Percentiles rank a stretch among this genome's conserved stretches.
Conservation (phyloP, 768 basidiomycete species). For the Scleroderma bovista region DNA sequence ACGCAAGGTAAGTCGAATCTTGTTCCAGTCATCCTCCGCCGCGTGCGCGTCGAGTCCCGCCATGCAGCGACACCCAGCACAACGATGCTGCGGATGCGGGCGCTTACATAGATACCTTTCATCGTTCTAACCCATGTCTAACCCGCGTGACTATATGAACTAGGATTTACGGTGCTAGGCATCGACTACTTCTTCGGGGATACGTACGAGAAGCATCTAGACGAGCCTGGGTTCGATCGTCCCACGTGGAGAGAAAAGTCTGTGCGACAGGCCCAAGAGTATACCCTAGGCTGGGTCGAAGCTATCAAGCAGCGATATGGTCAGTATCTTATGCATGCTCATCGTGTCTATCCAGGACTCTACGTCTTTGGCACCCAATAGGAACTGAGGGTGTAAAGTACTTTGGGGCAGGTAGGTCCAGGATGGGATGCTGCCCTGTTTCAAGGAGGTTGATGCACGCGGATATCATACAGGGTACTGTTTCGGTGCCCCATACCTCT, state of each 20-base stretch:
- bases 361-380: background rate
- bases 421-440: no score
- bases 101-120: no score
- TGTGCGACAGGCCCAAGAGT: conserved; percentile 31
- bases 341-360: background rate
- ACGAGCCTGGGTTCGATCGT: conserved; percentile 34
- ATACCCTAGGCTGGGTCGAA: conserved; percentile 47
- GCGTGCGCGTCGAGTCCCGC: background rate
- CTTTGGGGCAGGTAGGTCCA: conserved; percentile 41
- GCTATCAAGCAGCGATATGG: conserved; percentile 47
- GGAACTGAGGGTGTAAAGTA: conserved; percentile 32
- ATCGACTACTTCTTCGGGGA: conserved; percentile 64
- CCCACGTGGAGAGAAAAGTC: conserved; percentile 37
- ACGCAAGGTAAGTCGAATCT: conserved; percentile 42
- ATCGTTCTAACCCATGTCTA: background rate
- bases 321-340: conserved; percentile 15
- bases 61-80: background rate
- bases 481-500: conserved; percentile 49
- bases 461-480: conserved; percentile 43
- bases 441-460: no score
- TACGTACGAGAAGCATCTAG: conserved; percentile 36
- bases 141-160: background rate
- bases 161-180: conserved; percentile 57
- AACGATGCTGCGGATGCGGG: background rate
- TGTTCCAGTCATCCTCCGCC: background rate